Conservation (phyloP, 805 yeast species). For the Barnettozyma salicaria region DNA sequence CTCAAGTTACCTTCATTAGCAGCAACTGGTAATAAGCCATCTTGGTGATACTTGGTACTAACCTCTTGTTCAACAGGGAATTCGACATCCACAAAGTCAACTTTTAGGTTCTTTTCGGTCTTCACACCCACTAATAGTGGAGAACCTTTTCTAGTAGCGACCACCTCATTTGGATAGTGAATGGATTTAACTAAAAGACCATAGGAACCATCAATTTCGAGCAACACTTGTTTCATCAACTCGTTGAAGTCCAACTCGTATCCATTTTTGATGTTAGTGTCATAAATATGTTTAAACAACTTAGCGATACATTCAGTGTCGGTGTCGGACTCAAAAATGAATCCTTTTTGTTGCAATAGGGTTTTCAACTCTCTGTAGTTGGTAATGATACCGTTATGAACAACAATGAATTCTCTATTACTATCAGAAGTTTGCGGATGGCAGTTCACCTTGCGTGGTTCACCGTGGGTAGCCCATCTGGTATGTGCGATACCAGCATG, state of each 20-base stretch:
- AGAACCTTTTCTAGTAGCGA: conserved; percentile 97
- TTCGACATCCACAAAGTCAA: conserved; percentile 97
- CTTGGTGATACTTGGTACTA: conserved; percentile 17
- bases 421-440: conserved; percentile 95
- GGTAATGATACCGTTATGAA: conserved; percentile 97
- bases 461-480: conserved; percentile 99
- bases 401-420: conserved; percentile 78
- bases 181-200: conserved; percentile 89
- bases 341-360: conserved; percentile 73
- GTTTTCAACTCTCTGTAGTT: conserved; percentile 89
- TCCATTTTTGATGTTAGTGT: conserved; percentile 65
- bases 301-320: conserved; percentile 98
- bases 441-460: conserved; percentile 77
- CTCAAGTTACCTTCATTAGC: conserved; percentile 55
- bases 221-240: conserved; percentile 84
- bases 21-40: conserved; percentile 46
- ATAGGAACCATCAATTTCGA: conserved; percentile 95
- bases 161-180: conserved; percentile 92
- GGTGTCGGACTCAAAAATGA: conserved; percentile 81
- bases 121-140: conserved; percentile 96
- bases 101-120: conserved; percentile 90
- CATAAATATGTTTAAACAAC: conserved; percentile 85
- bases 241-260: conserved; percentile 81
- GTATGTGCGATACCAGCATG: conserved; percentile 99
- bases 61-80: conserved; percentile 50